Conservation (phyloP, 2,329 filamentous ascomycete genomes). For the Beauveria sp. region DNA sequence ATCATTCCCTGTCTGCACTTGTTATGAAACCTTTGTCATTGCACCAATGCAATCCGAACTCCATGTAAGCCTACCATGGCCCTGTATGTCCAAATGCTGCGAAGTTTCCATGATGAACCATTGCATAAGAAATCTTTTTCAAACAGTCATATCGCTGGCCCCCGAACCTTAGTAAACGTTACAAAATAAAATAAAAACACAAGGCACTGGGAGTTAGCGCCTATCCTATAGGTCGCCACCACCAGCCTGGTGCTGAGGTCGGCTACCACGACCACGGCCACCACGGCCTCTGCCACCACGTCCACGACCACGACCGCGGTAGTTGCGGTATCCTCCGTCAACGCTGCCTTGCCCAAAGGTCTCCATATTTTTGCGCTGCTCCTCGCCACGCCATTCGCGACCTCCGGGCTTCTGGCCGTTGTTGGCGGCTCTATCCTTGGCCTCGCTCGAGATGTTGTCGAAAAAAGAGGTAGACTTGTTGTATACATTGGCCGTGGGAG, state of each 20-base stretch:
- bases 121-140: not conserved
- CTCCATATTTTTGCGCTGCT: conserved; percentile 93
- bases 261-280: conserved; percentile 28
- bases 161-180: conserved; percentile 3
- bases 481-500: conserved; percentile 50
- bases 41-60: conserved; percentile 9
- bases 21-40: not conserved
- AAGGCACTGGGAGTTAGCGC: not conserved
- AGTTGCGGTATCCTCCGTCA: conserved; percentile 70
- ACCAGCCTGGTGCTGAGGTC: conserved; percentile 23
- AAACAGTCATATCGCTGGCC: conserved; percentile 7
- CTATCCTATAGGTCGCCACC: conserved; percentile 6
- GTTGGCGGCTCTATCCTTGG: conserved; percentile 77
- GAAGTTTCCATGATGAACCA: not conserved
- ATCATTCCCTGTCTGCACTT: not conserved
- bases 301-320: conserved; percentile 71
- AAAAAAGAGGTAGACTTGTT: conserved; percentile 91
- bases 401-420: conserved; percentile 62
- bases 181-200: not conserved
- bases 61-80: conserved; percentile 7
- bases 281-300: conserved; percentile 47
- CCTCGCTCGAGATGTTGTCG: conserved; percentile 94
- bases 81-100: conserved; percentile 7
- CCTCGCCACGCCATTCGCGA: conserved; percentile 83
- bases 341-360: conserved; percentile 97